These are phyloP conservation scores for Coniochaeta sp. DNA, from an alignment of 2,329 filamentous ascomycete genomes.

Conservation along the genomic window DNA sequence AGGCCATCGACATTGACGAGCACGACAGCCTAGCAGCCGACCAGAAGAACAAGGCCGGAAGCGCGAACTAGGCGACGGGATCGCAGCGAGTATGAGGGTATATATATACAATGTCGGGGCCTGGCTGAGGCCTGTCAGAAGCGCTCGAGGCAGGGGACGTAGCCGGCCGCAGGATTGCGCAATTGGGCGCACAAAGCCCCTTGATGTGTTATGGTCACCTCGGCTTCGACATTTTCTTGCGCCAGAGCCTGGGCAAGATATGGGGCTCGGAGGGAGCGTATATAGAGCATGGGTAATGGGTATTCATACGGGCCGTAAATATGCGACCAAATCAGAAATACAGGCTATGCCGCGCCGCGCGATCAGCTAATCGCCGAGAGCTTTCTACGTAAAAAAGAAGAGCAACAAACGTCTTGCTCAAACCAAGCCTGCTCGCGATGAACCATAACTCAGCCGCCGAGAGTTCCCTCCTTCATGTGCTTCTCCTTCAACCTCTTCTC, in stretches of 20 bases:
- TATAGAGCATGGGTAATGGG: background rate
- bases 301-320: background rate
- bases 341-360: background rate
- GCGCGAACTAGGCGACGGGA: background rate
- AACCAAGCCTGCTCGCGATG: background rate
- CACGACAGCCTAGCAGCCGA: constrained; percentile 66
- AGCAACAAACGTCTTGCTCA: background rate
- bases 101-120: background rate
- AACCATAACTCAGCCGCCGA: constrained; percentile 27
- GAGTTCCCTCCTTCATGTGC: constrained; percentile 50
- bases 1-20: constrained; percentile 88
- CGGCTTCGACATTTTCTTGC: background rate
- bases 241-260: background rate
- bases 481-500: constrained; percentile 84
- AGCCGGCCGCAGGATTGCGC: no score
- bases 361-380: no score
- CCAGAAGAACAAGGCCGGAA: constrained; percentile 21
- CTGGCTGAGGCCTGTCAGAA: background rate
- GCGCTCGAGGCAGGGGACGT: no score
- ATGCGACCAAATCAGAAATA: background rate
- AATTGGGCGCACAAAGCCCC: no score
- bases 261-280: background rate
- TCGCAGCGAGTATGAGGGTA: background rate
- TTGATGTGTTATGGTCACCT: no score
- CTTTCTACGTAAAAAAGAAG: background rate